Evolutionary conservation across 768 basidiomycete species (phyloP).

Genomic region (Hemileccinum impolitum): DNA sequence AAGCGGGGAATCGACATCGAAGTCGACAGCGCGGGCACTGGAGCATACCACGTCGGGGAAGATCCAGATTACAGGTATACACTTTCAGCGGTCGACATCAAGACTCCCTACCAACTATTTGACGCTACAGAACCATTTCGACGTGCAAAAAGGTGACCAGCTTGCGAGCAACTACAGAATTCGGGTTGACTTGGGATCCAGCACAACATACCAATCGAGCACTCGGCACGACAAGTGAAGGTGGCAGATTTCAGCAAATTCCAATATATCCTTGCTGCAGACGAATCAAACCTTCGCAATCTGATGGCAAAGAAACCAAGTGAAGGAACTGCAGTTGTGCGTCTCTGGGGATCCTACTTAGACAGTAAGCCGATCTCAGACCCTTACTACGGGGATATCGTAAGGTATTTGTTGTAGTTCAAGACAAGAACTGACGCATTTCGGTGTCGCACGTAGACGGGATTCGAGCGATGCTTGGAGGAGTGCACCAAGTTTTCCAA

Average conservation of each 20-base stretch:
- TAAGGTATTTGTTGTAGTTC: conserved; percentile 30
- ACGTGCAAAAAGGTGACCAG: conserved; percentile 64
- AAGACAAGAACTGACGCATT: conserved; percentile 2
- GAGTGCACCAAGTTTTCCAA: conserved; percentile 73
- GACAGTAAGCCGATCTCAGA: conserved; percentile 73
- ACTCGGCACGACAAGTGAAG: conserved; percentile 62
- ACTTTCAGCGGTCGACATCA: not conserved
- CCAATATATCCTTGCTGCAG: conserved; percentile 85
- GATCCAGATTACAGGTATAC: conserved; percentile 76
- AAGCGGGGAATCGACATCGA: conserved; percentile 62
- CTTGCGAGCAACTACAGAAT: not conserved
- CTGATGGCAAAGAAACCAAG: conserved; percentile 51
- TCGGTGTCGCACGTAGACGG: conserved; percentile 30
- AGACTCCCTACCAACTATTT: not conserved
- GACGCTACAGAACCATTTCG: conserved; percentile 52
- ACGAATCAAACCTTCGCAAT: conserved; percentile 67
- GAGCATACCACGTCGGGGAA: conserved; percentile 79
- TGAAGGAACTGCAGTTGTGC: conserved; percentile 59
- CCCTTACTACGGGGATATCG: conserved; percentile 77
- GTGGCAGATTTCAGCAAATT: conserved; percentile 69
- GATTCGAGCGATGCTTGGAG: conserved; percentile 78
- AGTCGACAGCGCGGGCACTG: conserved; percentile 85
- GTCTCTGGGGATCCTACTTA: conserved; percentile 78
- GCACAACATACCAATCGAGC: conserved; percentile 71
- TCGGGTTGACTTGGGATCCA: conserved; percentile 29